phyloP scores from a whole-genome alignment of 495 filamentous ascomycete species.

The Geopyxis carbonaria region DNA sequence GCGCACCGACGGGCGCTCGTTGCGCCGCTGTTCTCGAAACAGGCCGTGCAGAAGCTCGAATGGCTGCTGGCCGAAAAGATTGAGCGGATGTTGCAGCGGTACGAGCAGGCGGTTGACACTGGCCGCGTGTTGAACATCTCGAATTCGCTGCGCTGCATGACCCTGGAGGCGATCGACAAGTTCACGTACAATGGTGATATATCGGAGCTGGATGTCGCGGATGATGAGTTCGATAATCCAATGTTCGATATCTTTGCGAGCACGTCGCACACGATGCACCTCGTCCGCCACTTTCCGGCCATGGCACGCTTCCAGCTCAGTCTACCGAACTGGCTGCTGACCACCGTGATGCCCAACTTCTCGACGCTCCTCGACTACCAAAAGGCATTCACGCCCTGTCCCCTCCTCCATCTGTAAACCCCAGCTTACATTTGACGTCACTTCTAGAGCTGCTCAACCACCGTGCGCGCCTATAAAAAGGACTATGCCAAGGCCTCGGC shows the following conservation, averaged over 20 bases:
- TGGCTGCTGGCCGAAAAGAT: slow-evolving; percentile 27
- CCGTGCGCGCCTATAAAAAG: neutral
- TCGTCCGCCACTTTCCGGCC: neutral
- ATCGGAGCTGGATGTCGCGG: neutral
- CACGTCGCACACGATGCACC: neutral
- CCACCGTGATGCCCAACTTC: too few species aligned
- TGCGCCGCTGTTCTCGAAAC: slow-evolving; percentile 35
- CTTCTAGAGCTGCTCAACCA: neutral
- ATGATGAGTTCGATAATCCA: neutral
- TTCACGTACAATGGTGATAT: too few species aligned
- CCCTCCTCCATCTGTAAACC: too few species aligned
- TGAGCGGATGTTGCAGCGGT: slow-evolving; percentile 9
- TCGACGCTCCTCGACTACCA: too few species aligned
- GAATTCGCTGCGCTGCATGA: too few species aligned
- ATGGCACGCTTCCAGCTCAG: too few species aligned
- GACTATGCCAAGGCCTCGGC: neutral
- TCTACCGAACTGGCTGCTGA: too few species aligned
- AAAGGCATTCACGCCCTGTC: too few species aligned
- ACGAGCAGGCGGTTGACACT: too few species aligned
- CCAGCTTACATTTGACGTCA: neutral
- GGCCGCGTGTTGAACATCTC: too few species aligned
- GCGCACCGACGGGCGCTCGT: slow-evolving; percentile 28
- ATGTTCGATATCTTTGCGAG: neutral
- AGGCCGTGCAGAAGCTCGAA: slow-evolving; percentile 30
- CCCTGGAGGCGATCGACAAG: too few species aligned